These are phyloP conservation scores for Talaromyces sp. DNA, from an alignment of 2,329 filamentous ascomycete genomes.

Conservation along the genomic window DNA sequence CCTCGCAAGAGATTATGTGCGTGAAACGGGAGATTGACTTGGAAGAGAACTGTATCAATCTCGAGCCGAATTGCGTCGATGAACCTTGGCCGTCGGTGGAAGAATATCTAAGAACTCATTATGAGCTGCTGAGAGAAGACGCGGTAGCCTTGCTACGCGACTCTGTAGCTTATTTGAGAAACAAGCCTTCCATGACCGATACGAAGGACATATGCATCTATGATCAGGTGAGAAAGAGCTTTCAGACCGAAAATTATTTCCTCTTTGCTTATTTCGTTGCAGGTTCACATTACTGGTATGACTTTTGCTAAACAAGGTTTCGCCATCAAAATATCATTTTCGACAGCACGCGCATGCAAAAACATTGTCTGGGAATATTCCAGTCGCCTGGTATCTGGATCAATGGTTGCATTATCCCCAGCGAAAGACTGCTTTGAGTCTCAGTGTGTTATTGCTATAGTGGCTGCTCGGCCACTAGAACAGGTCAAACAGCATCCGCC, in stretches of 20 bases:
- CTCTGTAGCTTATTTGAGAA: slow-evolving; percentile 55
- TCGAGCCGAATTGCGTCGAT: slow-evolving; percentile 51
- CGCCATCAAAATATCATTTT: slow-evolving; percentile 66
- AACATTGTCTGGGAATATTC: slow-evolving; percentile 64
- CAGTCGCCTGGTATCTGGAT: slow-evolving; percentile 51
- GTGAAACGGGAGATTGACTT: slow-evolving; percentile 11
- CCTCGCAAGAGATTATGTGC: slow-evolving; percentile 33
- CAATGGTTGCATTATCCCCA: slow-evolving; percentile 52
- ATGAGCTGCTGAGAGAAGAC: slow-evolving; percentile 71
- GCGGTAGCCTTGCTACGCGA: slow-evolving; percentile 63
- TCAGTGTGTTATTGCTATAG: slow-evolving; percentile 63
- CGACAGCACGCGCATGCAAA: slow-evolving; percentile 58
- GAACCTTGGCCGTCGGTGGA: slow-evolving; percentile 56
- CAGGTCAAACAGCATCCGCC: slow-evolving; percentile 63
- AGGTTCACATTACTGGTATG: slow-evolving; percentile 65
- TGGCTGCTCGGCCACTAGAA: slow-evolving; percentile 63
- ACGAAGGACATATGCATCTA: slow-evolving; percentile 58
- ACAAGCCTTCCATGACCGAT: slow-evolving; percentile 54
- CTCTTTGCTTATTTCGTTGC: background rate
- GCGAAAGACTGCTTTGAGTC: slow-evolving; percentile 55
- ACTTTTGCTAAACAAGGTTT: slow-evolving; percentile 59
- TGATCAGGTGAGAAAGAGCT: slow-evolving; percentile 50
- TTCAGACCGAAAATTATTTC: background rate
- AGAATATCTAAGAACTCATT: slow-evolving; percentile 67
- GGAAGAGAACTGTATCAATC: slow-evolving; percentile 24